Conservation (phyloP, 306 rosid genomes). For the Carpinus fangiana region DNA sequence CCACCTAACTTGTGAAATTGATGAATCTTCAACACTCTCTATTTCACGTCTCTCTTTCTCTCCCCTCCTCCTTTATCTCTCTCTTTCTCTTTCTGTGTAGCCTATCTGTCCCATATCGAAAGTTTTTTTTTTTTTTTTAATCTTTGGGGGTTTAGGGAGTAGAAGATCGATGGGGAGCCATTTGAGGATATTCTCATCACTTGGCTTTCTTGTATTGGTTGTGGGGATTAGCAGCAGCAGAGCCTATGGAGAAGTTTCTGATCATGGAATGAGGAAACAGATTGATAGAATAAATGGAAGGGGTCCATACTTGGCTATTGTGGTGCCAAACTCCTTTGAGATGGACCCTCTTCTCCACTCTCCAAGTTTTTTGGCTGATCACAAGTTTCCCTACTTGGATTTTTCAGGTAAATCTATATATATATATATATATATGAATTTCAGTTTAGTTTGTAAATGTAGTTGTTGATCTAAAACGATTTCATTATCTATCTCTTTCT, state of each 20-base stretch:
- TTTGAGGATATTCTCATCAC: conserved; percentile 26
- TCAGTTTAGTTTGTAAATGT: background rate
- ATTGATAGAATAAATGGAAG: conserved; percentile 41
- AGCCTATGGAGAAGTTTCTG: conserved; percentile 39
- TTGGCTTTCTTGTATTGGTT: conserved; percentile 33
- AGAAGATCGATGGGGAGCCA: conserved; percentile 20
- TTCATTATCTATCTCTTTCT: too few species aligned
- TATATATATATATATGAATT: background rate
- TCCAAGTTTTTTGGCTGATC: conserved; percentile 40
- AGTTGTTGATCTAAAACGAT: background rate
- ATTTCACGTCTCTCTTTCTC: background rate
- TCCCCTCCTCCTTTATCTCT: background rate
- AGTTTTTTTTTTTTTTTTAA: background rate
- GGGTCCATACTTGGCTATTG: conserved; percentile 74
- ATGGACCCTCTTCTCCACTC: conserved; percentile 74
- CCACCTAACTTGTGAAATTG: background rate
- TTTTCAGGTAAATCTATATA: conserved; percentile 38
- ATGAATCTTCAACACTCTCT: background rate
- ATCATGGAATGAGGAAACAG: conserved; percentile 22
- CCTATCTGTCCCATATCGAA: background rate
- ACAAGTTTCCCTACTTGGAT: conserved; percentile 48
- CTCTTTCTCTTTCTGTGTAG: background rate
- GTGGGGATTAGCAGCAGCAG: conserved; percentile 29
- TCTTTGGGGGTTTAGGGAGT: background rate
- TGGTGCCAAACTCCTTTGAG: conserved; percentile 74